Evolutionary conservation across 1,284 basidiomycete genomes (phyloP), one percentile per base, ranked within the genome.

Genomic region (Moniliophthora roreri): DNA sequence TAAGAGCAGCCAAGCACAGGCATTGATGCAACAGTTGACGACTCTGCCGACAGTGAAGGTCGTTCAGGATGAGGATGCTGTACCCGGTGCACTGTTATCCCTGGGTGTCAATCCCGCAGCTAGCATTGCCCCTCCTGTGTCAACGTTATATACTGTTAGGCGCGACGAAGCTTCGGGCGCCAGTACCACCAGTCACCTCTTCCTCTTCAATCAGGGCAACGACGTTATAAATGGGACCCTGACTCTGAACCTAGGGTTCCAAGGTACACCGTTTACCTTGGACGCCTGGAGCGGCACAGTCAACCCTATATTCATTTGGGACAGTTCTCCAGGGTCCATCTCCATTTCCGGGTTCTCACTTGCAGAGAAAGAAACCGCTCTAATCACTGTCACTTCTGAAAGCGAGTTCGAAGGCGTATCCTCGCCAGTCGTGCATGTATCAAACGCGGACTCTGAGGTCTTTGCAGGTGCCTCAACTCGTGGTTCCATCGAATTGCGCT

Each of bases 221-320:
- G 48, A 38, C 20, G 23, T 39, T 16, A 54, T 54, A 37, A 58
- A 55, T 38, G 54, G 56, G 16, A 57, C 59, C 4, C 55, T 60
- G 15, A 46, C 51, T 1, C 51, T 60, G 18, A 52, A 53, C 26
- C 50, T 54, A 20, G 59, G 56, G 8, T 50, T 57, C 35, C 24
- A 32, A 8, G 59, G 59, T 23, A 55, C 57, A 42, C 59, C 59
- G 18, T 60, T 60, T 38, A 51, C 52, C 18, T 50, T 60, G 24
- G 55, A 60, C 48, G 51, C 57, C 2, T 60, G 55, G 51, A 60
- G 48, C 16, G 59, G 48, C 24, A 35, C 38, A 4, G 55, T 58
- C 18, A 55, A 15, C 1, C 57, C 59, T 10, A 53, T 60, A 1
- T 54, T 44, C 8, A 48, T 60, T 16, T 58, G 56, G 50, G 51